Conservation (phyloP, 2,329 filamentous ascomycete genomes). For the Fusarium subglutinans region DNA sequence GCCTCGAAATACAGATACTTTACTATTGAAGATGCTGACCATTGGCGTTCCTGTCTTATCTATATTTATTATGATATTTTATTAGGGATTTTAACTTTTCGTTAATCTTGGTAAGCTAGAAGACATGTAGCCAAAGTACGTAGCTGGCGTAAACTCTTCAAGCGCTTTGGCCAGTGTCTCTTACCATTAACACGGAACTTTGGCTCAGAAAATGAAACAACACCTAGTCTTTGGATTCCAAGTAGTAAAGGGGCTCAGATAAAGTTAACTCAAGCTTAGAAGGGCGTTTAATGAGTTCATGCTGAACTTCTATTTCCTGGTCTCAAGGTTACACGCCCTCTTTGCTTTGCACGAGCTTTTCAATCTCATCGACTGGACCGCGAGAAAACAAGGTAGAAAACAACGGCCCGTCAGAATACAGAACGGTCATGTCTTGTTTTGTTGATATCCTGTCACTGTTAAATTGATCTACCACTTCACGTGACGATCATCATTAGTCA, state of each 20-base stretch:
- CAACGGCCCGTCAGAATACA: neutral
- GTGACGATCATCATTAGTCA: neutral
- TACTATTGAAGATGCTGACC: neutral
- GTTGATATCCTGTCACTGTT: rapidly evolving
- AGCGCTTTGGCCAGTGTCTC: no score
- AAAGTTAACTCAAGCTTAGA: no score
- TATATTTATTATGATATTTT: rapidly evolving
- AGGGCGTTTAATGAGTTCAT: no score
- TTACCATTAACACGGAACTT: no score
- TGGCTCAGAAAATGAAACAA: no score
- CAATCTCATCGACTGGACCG: rapidly evolving
- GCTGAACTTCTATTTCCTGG: neutral
- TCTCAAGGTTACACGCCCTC: no score
- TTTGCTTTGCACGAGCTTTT: neutral
- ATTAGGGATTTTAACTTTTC: rapidly evolving
- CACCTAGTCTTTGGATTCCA: no score
- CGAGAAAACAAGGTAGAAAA: neutral
- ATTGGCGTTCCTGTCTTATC: rapidly evolving
- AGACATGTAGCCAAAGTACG: no score
- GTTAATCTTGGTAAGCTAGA: no score
- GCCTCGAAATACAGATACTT: neutral
- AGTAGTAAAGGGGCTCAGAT: no score
- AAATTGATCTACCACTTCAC: rapidly evolving
- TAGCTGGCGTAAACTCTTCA: rapidly evolving
- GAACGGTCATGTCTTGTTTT: neutral